A percentile compares a stretch with the other conserved stretches of the same genome.
phyloP scores from a whole-genome alignment of 345 rosid genomes.

The Hevea brasiliensis region DNA sequence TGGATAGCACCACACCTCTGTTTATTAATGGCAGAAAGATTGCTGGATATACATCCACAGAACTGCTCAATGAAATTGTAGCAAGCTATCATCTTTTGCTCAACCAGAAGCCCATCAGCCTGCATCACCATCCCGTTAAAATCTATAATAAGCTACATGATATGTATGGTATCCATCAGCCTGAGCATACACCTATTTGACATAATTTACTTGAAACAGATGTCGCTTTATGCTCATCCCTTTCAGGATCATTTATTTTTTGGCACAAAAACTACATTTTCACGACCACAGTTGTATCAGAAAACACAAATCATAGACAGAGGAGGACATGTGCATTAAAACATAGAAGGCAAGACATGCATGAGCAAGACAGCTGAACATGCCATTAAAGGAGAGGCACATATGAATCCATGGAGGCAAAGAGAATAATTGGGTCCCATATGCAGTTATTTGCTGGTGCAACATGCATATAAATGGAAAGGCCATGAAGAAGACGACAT shows the following conservation, averaged over 20 bases:
- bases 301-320: too few relatives aligned
- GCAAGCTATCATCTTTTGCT: constrained; percentile 56
- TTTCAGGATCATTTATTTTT: too few relatives aligned
- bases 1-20: constrained; percentile 44
- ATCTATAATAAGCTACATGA: too few relatives aligned
- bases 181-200: too few relatives aligned
- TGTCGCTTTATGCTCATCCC: too few relatives aligned
- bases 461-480: neutral
- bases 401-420: neutral
- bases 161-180: too few relatives aligned
- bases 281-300: neutral
- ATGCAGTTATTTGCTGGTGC: neutral
- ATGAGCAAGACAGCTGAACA: neutral
- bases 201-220: too few relatives aligned
- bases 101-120: constrained; percentile 76
- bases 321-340: neutral
- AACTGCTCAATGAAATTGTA: constrained; percentile 60
- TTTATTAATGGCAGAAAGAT: constrained; percentile 59
- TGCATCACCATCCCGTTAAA: constrained; percentile 27
- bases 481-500: neutral
- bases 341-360: neutral
- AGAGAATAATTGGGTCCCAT: neutral
- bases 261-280: neutral
- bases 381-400: neutral
- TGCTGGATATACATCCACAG: constrained; percentile 41